phyloP scores from a whole-genome alignment of 495 filamentous ascomycete species.

The Penicillium arizonense region DNA sequence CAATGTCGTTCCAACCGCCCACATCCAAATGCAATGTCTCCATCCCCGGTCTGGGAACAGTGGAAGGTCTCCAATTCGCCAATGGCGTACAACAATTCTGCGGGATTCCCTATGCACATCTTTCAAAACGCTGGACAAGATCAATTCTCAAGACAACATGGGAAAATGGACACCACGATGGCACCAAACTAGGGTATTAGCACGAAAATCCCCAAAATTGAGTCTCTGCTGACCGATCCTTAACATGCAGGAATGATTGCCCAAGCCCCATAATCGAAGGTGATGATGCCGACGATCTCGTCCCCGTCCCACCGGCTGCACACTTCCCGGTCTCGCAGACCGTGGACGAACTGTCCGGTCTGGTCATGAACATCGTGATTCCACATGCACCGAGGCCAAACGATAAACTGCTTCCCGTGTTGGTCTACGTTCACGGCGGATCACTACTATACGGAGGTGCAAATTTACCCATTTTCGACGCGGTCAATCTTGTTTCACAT shows the following conservation, averaged over 20 bases:
- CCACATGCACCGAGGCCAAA: conserved; percentile 6
- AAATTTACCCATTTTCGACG: conserved; percentile 30
- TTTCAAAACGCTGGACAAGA: conserved; percentile 29
- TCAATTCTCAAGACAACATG: conserved; percentile 25
- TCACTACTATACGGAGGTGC: conserved; percentile 30
- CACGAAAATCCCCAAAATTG: too few relatives aligned
- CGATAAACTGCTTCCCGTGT: conserved; percentile 16
- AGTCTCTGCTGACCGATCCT: neutral
- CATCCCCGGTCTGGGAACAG: conserved; percentile 18
- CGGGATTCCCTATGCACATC: conserved; percentile 29
- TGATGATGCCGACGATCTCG: conserved; percentile 23
- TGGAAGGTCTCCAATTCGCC: conserved; percentile 25
- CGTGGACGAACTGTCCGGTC: conserved; percentile 24
- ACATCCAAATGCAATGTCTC: conserved; percentile 17
- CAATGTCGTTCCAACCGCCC: conserved; percentile 28
- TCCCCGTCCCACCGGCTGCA: conserved; percentile 23
- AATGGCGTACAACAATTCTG: conserved; percentile 31
- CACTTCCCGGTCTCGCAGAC: conserved; percentile 14
- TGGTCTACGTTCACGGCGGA: conserved; percentile 31
- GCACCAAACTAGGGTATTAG: conserved; percentile 24
- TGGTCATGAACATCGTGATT: conserved; percentile 33
- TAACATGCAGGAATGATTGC: conserved; percentile 18
- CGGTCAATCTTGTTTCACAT: conserved; percentile 26
- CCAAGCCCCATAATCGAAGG: conserved; percentile 24
- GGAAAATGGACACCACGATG: conserved; percentile 22